Percentiles rank a stretch among this genome's conserved stretches.
These are phyloP conservation scores for Chlorella sp. DNA, from an alignment of 139 green algal species.

Conservation along the genomic window DNA sequence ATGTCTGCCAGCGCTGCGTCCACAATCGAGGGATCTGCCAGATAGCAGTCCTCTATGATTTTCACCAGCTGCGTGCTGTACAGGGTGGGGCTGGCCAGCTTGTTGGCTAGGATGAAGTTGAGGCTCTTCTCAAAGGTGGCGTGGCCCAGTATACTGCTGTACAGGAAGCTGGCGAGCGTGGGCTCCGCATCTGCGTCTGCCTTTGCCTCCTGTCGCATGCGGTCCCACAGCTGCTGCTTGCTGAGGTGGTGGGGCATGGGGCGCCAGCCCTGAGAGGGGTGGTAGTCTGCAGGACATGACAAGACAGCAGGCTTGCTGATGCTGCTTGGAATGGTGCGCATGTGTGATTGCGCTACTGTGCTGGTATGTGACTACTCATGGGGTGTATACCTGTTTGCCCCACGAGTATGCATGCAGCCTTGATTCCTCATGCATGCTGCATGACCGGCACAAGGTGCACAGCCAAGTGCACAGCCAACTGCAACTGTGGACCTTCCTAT, in stretches of 20 bases:
- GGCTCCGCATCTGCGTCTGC: conserved; percentile 64
- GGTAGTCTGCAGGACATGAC: conserved; percentile 31
- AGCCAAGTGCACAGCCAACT: too few species aligned
- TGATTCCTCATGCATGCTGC: too few species aligned
- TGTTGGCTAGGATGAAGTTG: conserved; percentile 92
- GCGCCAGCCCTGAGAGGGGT: conserved; percentile 48
- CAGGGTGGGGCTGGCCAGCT: conserved; percentile 78
- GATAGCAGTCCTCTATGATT: conserved; percentile 33
- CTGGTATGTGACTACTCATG: too few species aligned
- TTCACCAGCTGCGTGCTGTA: conserved; percentile 56
- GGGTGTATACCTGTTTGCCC: too few species aligned
- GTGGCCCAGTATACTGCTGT: conserved; percentile 85
- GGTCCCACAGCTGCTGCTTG: conserved; percentile 53
- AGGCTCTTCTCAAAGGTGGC: conserved; percentile 64
- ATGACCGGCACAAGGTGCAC: too few species aligned
- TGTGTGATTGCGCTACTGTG: too few species aligned
- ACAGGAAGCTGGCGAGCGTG: conserved; percentile 78
- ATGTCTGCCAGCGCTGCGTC: conserved; percentile 72
- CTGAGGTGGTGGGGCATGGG: conserved; percentile 38
- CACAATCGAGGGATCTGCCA: conserved; percentile 42
- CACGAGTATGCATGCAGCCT: too few species aligned
- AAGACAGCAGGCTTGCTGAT: too few species aligned
- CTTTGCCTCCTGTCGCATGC: conserved; percentile 45
- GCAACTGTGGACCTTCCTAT: too few species aligned
- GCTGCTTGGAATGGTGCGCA: too few species aligned